These are phyloP conservation scores for Cicer pinnatifidum DNA, from an alignment of 306 rosid species.

Conservation along the genomic window DNA sequence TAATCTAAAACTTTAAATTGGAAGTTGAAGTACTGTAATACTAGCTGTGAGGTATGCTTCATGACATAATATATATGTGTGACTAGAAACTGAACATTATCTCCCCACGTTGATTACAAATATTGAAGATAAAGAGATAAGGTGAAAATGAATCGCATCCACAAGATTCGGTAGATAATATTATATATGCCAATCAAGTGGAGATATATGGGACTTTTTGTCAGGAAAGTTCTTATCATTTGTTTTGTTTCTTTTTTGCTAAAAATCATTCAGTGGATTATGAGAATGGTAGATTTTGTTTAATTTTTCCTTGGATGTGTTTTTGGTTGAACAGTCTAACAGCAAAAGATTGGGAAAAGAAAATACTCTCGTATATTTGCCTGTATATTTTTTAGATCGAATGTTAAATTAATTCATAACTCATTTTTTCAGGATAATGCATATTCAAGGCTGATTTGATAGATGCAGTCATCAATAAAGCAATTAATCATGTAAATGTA, in stretches of 20 bases:
- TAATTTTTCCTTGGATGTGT: background rate
- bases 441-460: constrained; percentile 13
- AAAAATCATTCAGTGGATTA: background rate
- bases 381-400: background rate
- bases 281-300: background rate
- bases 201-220: constrained; percentile 1
- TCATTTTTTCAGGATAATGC: background rate
- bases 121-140: constrained; percentile 49
- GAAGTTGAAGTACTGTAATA: background rate
- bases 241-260: background rate
- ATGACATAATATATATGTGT: constrained; percentile 16
- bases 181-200: background rate
- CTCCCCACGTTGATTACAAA: background rate
- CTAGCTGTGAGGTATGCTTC: background rate
- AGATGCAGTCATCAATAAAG: background rate
- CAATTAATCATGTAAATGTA: background rate
- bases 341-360: background rate
- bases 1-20: background rate
- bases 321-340: background rate
- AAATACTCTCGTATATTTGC: background rate
- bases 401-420: constrained; percentile 2
- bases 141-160: constrained; percentile 53
- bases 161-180: constrained; percentile 48
- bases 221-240: constrained; percentile 24
- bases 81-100: constrained; percentile 45